Base-by-base conservation (phyloP, 805 yeast genomes). In the Kazachstania taianensis region DNA sequence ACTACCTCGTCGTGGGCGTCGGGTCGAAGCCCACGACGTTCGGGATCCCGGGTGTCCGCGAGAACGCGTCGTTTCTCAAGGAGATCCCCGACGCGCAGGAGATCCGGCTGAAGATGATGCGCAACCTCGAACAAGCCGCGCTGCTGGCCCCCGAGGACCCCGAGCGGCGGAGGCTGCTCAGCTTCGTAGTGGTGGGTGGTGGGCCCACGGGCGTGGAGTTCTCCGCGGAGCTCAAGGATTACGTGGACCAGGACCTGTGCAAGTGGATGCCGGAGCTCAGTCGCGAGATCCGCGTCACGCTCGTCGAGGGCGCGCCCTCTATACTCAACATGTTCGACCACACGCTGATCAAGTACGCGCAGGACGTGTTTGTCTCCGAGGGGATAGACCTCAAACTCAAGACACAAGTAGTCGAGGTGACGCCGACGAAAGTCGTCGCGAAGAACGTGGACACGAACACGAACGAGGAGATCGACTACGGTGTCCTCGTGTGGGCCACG, bases 131-230 rank as follows among this genome's bases (percentile, higher is more conserved):
- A 67, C 81, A 85, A 44, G 95, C 96, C 29, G 75, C 81, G 49
- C 67, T 80, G 45, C 72, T 86, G 49, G 83, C 92, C 39, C 72
- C 72, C 48, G 60, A 62, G 20, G 83, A 75, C 48, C 77, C 78
- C 15, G 94, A 83, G 59, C 76, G 96, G 63, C 73, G 76, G 63
- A 75, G 94, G 60, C 71, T 89, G 51, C 72, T 87, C 57, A 81
- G 79, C 43, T 78, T 86, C 50, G 89, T 89, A 43, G 94, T 89
- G 43, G 94, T 92, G 48, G 97, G 97, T 53, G 97, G 96, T 63
- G 97, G 97, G 45, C 96, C 97, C 58, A 87, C 97, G 30, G 97
- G 97, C 67, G 96, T 87, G 43, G 96, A 86, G 66, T 81, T 86
- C 52, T 96, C 96, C 48, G 97, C 94, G 54, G 96, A 89, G 65